Evolutionary conservation across 2,329 filamentous ascomycete genomes (phyloP), one percentile per base, ranked within the genome.

Genomic region (Catunica adiposa): DNA sequence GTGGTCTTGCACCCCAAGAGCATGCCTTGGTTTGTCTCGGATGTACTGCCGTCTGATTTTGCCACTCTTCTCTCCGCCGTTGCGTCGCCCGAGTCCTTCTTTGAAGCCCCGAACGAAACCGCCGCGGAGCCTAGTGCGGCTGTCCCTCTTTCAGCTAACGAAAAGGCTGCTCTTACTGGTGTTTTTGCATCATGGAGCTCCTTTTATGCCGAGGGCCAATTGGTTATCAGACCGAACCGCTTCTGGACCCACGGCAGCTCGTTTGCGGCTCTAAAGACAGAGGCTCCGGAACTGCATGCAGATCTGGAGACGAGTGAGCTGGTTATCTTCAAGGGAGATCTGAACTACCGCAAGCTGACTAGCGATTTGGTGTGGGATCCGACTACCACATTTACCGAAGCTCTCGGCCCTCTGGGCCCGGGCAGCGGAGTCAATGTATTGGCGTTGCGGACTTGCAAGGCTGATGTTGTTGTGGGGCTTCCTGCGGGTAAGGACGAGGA

Each of bases 11-110:
- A 95, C 64, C 89, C 92, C 53, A 98, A 98, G 71, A 83, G 82
- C 22, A 89, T 98, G 58, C 92, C 92, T 0, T 98, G 92, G 92
- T 98, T 97, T 66, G 92, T 98, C 51, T 96, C 89, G 0, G 92
- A 98, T 64, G 92, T 97, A 2, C 70, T 95, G 9, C 89, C 90
- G 0, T 76, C 73, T 42, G 92, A 98, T 69, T 96, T 97, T 63
- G 76, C 74, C 1, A 81, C 83, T n/a, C 77, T 97, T 1, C 78
- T 98, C 53, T 81, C 78, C 60, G 86, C 84, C 3, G 76, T 98
- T n/a, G 79, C 83, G 5, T 77, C 82, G 62, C 86, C 92, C 0
- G 80, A 83, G 62, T 63, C 69, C 9, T 95, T 97, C 68, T 97
- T 92, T 70, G 79, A 83, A 64, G 79, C 79, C 0, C 80, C 80